Percentiles rank a stretch among this genome's conserved stretches.
Evolutionary conservation across 345 rosid species (phyloP).

Genomic region (Populus ilicifolia): DNA sequence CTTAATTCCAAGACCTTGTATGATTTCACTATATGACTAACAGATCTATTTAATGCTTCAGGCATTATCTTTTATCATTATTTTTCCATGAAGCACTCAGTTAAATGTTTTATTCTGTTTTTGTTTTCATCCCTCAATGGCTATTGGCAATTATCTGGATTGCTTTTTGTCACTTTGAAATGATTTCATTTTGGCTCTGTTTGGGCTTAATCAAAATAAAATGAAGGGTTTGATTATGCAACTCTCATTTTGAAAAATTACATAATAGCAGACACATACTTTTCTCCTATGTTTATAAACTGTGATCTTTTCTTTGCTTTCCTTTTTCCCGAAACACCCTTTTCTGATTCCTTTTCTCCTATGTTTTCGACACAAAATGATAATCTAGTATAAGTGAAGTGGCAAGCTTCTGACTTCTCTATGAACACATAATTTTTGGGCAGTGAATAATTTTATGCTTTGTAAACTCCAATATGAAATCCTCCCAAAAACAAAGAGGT

Average conservation of each 20-base stretch:
- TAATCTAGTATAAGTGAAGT: background rate
- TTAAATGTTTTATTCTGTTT: background rate
- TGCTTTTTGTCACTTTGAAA: background rate
- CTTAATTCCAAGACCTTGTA: background rate
- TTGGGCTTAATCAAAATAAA: background rate
- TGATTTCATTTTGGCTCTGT: background rate
- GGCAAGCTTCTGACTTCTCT: too few species aligned
- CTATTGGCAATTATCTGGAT: background rate
- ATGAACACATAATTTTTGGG: too few species aligned
- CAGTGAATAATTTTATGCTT: background rate
- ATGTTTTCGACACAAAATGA: background rate
- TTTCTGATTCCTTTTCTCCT: background rate
- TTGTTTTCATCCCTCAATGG: background rate
- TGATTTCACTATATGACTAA: background rate
- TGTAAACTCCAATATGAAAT: background rate
- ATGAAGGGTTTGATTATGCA: background rate
- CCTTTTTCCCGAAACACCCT: background rate
- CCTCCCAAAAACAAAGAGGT: background rate
- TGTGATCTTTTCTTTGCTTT: background rate
- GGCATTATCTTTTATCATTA: background rate
- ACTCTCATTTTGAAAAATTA: background rate
- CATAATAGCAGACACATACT: background rate
- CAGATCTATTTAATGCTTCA: background rate
- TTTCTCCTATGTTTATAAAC: background rate
- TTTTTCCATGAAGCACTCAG: background rate